A percentile compares a stretch with the other conserved stretches of the same genome.
Evolutionary conservation across 2,329 filamentous ascomycete species (phyloP).

Genomic region (Thielaviopsis euricoi): DNA sequence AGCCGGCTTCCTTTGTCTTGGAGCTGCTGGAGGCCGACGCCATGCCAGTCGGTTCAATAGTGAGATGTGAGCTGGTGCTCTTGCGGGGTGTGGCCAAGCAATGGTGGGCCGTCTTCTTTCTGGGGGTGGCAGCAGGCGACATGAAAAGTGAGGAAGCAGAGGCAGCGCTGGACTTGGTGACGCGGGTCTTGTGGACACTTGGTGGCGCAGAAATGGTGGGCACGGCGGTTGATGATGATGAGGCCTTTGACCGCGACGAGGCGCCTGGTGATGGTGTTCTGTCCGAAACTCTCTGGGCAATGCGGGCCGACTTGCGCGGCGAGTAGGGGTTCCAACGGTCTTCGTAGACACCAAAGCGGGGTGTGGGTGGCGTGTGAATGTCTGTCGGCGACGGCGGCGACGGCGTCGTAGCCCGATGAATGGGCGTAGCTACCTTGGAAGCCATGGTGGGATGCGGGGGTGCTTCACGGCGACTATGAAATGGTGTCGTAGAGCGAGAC

Average conservation of each 20-base stretch:
- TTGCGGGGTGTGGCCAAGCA: conserved; percentile 23
- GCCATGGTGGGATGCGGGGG: conserved; percentile 20
- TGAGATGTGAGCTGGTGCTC: conserved; percentile 17
- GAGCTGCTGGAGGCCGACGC: conserved; percentile 21
- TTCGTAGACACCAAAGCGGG: conserved; percentile 30
- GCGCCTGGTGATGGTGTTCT: conserved; percentile 39
- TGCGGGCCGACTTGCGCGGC: conserved; percentile 50
- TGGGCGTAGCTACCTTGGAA: conserved; percentile 12
- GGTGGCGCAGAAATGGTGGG: conserved; percentile 12
- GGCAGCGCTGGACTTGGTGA: conserved; percentile 4
- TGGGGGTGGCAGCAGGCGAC: conserved; percentile 16
- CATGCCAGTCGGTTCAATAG: conserved; percentile 25
- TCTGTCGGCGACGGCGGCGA: conserved; percentile 27
- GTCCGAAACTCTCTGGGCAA: conserved; percentile 36
- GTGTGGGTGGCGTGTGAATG: conserved; percentile 51
- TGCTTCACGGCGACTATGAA: neutral
- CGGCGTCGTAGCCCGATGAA: conserved; percentile 38
- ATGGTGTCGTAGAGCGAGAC: neutral
- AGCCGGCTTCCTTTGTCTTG: conserved; percentile 17
- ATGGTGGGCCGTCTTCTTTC: conserved; percentile 19
- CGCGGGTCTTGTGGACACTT: conserved; percentile 4
- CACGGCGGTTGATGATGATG: conserved; percentile 12
- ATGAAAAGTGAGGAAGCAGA: conserved; percentile 14
- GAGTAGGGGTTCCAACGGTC: conserved; percentile 60
- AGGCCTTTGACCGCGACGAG: conserved; percentile 15